Conservation (phyloP, 2,329 filamentous ascomycete genomes). For the Torrubiellomyces zombiae region DNA sequence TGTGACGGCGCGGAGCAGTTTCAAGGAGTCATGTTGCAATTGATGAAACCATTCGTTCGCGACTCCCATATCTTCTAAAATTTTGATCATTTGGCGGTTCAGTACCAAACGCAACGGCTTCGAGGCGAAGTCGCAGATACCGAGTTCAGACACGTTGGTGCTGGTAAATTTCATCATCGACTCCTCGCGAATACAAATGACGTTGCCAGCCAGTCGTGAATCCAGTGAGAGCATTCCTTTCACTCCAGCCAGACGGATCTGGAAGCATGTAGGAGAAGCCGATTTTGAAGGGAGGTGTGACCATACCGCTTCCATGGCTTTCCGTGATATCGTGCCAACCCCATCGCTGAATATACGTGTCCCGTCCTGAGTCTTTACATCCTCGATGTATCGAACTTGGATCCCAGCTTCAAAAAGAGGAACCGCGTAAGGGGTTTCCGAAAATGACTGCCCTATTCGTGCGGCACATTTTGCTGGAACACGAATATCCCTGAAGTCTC, state of each 20-base stretch:
- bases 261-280: constrained; percentile 46
- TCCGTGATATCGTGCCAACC: constrained; percentile 53
- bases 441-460: constrained; percentile 51
- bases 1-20: constrained; percentile 41
- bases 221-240: constrained; percentile 71
- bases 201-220: constrained; percentile 34
- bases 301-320: constrained; percentile 45
- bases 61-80: constrained; percentile 63
- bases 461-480: constrained; percentile 41
- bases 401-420: constrained; percentile 23
- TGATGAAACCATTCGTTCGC: constrained; percentile 39
- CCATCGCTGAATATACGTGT: constrained; percentile 60
- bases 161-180: constrained; percentile 72
- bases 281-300: constrained; percentile 28
- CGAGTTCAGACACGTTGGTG: constrained; percentile 35
- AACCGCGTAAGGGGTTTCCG: constrained; percentile 53
- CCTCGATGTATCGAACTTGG: constrained; percentile 19
- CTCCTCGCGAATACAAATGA: constrained; percentile 41
- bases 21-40: constrained; percentile 46
- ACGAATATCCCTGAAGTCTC: constrained; percentile 31
- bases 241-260: constrained; percentile 56
- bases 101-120: constrained; percentile 52
- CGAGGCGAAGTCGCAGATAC: constrained; percentile 55
- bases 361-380: constrained; percentile 32
- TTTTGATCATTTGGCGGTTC: constrained; percentile 72